Percentiles rank a stretch among this genome's conserved stretches.
These are phyloP conservation scores for Diplosphaera chodatii DNA, from an alignment of 139 green algal genomes.

Conservation along the genomic window DNA sequence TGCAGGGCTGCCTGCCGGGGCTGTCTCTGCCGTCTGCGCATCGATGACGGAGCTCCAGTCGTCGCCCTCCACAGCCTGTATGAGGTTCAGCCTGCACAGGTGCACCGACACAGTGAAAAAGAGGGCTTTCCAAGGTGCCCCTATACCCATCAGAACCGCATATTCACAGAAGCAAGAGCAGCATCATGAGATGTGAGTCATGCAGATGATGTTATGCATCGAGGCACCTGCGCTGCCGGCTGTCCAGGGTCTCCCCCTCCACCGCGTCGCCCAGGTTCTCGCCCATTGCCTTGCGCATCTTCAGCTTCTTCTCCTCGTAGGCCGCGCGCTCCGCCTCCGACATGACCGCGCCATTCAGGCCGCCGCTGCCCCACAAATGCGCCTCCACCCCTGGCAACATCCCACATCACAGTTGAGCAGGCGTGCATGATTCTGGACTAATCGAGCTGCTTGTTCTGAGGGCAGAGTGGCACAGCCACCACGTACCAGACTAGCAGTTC, in stretches of 20 bases:
- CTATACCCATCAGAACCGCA: no score
- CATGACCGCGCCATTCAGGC: slow-evolving; percentile 21
- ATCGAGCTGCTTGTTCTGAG: no score
- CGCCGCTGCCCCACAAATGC: slow-evolving; percentile 37
- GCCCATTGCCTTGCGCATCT: slow-evolving; percentile 65
- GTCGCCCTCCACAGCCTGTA: slow-evolving; percentile 65
- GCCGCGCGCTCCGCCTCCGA: slow-evolving; percentile 44
- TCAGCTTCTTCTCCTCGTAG: slow-evolving; percentile 80
- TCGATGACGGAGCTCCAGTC: slow-evolving; percentile 80
- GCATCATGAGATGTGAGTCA: no score
- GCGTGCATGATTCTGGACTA: no score
- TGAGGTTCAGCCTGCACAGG: slow-evolving; percentile 24
- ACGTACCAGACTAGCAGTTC: no score
- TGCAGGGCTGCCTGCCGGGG: slow-evolving; percentile 10
- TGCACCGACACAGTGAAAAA: no score
- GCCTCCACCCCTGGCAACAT: slow-evolving; percentile 24
- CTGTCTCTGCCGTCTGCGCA: slow-evolving; percentile 59
- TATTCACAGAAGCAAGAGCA: no score
- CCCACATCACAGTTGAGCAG: no score
- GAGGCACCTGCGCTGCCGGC: slow-evolving; percentile 28
- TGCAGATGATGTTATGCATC: no score
- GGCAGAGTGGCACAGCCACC: no score
- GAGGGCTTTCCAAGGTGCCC: no score
- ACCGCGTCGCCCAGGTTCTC: slow-evolving; percentile 68
- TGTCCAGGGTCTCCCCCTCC: slow-evolving; percentile 34